phyloP scores from a whole-genome alignment of 176 grass and related monocot genomes.

The Avena atlantica region DNA sequence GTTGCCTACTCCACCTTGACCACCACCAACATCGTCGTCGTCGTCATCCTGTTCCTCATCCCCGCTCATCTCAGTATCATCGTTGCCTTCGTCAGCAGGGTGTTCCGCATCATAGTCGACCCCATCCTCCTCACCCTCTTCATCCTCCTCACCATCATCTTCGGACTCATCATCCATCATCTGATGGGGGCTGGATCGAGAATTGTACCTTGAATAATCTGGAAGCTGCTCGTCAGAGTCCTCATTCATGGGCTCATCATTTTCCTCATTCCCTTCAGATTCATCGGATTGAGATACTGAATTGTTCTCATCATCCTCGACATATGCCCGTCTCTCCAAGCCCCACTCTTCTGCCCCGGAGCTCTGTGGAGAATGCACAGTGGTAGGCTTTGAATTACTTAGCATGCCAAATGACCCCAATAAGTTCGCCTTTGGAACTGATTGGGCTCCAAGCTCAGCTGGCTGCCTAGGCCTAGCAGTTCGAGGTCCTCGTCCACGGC shows the following conservation, averaged over 20 bases:
- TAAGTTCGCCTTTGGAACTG: constrained; percentile 67
- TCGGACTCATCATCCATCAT: constrained; percentile 55
- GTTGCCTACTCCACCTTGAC: constrained; percentile 43
- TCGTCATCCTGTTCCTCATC: constrained; percentile 41
- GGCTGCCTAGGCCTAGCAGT: constrained; percentile 76
- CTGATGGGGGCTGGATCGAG: constrained; percentile 37
- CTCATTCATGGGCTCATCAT: constrained; percentile 63
- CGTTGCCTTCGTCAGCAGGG: constrained; percentile 15
- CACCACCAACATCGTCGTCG: constrained; percentile 33
- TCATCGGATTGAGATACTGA: constrained; percentile 51
- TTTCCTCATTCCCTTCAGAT: constrained; percentile 53
- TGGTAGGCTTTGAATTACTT: constrained; percentile 54
- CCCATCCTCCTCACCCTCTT: constrained; percentile 60
- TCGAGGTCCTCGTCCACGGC: constrained; percentile 71
- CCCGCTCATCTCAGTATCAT: constrained; percentile 52
- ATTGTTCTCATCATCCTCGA: constrained; percentile 56
- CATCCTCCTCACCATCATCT: constrained; percentile 51
- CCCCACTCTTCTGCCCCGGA: constrained; percentile 80
- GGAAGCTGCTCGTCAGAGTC: constrained; percentile 63
- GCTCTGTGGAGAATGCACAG: constrained; percentile 63
- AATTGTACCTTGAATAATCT: constrained; percentile 55
- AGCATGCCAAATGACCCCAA: constrained; percentile 84
- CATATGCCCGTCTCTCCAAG: constrained; percentile 66
- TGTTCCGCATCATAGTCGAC: constrained; percentile 56
- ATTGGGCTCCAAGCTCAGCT: constrained; percentile 51